These are phyloP conservation scores for Nymphaea thermarum DNA, from an alignment of 164 flowering plant genomes.

Conservation along the genomic window DNA sequence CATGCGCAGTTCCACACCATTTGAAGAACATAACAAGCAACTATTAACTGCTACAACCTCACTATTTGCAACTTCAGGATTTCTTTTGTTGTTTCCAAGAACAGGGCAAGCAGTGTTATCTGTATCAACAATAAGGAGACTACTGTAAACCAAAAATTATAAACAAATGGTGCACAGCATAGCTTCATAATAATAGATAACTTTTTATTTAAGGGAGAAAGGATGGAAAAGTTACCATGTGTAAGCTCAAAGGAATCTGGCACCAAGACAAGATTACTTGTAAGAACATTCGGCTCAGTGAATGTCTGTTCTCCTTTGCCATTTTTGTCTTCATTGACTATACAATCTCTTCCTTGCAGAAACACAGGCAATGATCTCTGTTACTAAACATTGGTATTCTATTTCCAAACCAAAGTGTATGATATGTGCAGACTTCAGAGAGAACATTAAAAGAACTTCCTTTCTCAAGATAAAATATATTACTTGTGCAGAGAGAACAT, in stretches of 20 bases:
- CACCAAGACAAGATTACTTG: slow-evolving; percentile 25
- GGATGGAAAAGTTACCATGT: slow-evolving; percentile 29
- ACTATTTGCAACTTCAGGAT: no score
- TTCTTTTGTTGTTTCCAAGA: background rate
- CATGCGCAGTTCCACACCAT: background rate
- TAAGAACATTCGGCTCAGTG: slow-evolving; percentile 9
- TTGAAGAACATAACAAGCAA: background rate
- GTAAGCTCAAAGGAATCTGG: slow-evolving; percentile 43
- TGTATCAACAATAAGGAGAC: background rate
- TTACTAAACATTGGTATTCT: no score
- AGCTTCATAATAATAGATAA: background rate
- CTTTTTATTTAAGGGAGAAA: background rate
- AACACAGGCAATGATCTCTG: background rate
- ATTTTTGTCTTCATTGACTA: slow-evolving; percentile 7
- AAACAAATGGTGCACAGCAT: background rate
- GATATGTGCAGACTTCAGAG: no score
- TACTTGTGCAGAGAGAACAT: background rate
- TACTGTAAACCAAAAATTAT: background rate
- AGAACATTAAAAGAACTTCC: no score
- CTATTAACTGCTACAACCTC: background rate
- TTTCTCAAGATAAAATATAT: background rate
- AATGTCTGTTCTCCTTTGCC: slow-evolving; percentile 9
- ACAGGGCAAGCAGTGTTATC: background rate
- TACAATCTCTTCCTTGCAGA: slow-evolving; percentile 7
- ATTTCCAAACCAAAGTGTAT: no score